These are phyloP conservation scores for Alloteropsis angusta DNA, from an alignment of 202 grass and related monocot genomes.

Conservation along the genomic window DNA sequence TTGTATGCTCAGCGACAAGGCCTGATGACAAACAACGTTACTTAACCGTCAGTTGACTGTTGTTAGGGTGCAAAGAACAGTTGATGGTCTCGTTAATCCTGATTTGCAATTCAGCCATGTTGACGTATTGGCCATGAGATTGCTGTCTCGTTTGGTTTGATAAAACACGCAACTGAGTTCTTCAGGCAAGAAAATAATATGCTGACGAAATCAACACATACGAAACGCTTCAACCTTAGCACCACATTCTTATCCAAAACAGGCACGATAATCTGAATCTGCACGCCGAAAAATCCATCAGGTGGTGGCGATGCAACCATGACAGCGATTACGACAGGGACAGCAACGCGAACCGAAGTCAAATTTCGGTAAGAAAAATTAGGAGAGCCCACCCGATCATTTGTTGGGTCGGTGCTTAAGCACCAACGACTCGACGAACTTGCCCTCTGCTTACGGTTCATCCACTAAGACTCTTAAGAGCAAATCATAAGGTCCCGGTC, in stretches of 20 bases:
- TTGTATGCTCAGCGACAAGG: neutral
- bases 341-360: neutral
- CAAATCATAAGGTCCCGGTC: neutral
- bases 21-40: neutral
- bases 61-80: neutral
- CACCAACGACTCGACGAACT: neutral
- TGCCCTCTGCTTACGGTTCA: neutral
- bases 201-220: neutral
- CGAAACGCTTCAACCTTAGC: neutral
- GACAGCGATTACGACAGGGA: slow-evolving; percentile 10
- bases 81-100: neutral
- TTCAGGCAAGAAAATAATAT: neutral
- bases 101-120: neutral
- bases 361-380: slow-evolving; percentile 14
- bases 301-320: neutral
- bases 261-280: neutral
- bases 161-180: neutral
- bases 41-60: neutral
- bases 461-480: neutral
- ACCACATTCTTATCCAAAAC: neutral
- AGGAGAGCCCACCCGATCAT: neutral
- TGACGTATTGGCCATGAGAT: neutral
- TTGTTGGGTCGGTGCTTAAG: slow-evolving; percentile 33
- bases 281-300: slow-evolving; percentile 15
- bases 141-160: neutral